Conservation (phyloP, 2,329 filamentous ascomycete genomes). For the Thyridium curvatum region DNA sequence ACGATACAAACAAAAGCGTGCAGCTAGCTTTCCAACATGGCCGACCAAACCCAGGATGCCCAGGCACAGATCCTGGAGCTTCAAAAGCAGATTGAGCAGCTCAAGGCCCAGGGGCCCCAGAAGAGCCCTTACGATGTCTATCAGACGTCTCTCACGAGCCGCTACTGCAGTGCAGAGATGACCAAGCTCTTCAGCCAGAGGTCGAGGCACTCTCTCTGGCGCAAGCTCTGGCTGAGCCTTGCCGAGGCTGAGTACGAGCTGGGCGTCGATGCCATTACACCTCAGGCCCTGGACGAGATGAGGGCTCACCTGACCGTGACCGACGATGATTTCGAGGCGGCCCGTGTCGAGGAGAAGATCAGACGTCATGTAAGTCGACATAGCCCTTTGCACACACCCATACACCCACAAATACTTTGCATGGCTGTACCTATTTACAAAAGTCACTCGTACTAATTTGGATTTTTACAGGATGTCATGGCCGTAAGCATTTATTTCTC, state of each 20-base stretch:
- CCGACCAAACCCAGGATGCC: too few relatives aligned
- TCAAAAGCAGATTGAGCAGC: too few relatives aligned
- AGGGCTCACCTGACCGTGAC: constrained; percentile 66
- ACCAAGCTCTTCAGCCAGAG: constrained; percentile 72
- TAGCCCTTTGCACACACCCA: too few relatives aligned
- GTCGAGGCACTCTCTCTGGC: constrained; percentile 71
- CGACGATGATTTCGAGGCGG: constrained; percentile 69
- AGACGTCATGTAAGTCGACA: constrained; percentile 48
- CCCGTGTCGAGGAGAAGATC: constrained; percentile 69
- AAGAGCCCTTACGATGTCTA: constrained; percentile 39
- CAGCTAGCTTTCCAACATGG: too few relatives aligned
- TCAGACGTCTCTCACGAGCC: constrained; percentile 62
- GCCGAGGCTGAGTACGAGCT: constrained; percentile 78
- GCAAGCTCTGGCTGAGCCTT: constrained; percentile 78
- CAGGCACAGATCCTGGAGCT: too few relatives aligned
- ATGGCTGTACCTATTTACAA: constrained; percentile 10
- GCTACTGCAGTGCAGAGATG: constrained; percentile 74
- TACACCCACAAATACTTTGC: constrained; percentile 45
- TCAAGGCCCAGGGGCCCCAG: background rate
- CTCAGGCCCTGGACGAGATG: constrained; percentile 73
- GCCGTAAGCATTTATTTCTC: constrained; percentile 35
- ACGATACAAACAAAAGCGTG: too few relatives aligned
- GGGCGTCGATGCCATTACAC: constrained; percentile 63
- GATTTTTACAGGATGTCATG: constrained; percentile 39
- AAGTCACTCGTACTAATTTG: background rate